Conservation (phyloP, 345 rosid genomes). For the Citrus inodora region DNA sequence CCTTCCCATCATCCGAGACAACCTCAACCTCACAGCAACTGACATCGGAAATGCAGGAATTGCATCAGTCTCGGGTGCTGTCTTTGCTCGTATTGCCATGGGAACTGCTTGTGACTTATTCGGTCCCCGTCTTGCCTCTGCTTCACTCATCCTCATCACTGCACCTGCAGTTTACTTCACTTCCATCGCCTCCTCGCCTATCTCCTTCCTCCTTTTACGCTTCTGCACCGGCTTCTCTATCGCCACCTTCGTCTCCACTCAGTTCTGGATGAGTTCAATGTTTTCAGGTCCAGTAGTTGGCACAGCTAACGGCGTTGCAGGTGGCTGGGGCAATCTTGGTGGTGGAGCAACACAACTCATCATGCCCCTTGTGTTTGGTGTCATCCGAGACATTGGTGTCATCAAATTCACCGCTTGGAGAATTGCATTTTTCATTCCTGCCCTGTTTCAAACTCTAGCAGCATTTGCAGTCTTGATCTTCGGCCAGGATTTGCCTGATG, state of each 20-base stretch:
- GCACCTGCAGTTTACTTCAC: slow-evolving; percentile 84
- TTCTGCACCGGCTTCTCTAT: slow-evolving; percentile 81
- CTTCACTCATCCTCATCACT: slow-evolving; percentile 71
- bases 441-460: slow-evolving; percentile 60
- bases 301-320: slow-evolving; percentile 80
- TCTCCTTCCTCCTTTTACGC: slow-evolving; percentile 63
- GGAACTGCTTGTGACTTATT: slow-evolving; percentile 79
- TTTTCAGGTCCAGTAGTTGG: slow-evolving; percentile 70
- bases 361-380: slow-evolving; percentile 71
- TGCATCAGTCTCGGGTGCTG: slow-evolving; percentile 88
- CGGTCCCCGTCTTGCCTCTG: slow-evolving; percentile 90
- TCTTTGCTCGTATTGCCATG: slow-evolving; percentile 77
- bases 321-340: slow-evolving; percentile 94
- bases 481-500: slow-evolving; percentile 87
- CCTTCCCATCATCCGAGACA: slow-evolving; percentile 79
- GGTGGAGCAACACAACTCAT: slow-evolving; percentile 91
- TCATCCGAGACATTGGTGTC: slow-evolving; percentile 55
- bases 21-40: slow-evolving; percentile 75
- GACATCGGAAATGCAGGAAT: slow-evolving; percentile 91
- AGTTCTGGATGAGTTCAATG: slow-evolving; percentile 98
- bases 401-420: slow-evolving; percentile 84
- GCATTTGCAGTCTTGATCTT: slow-evolving; percentile 67
- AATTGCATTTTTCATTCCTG: slow-evolving; percentile 81
- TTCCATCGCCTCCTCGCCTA: slow-evolving; percentile 53
- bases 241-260: slow-evolving; percentile 85